Base-by-base conservation (phyloP, 2,329 filamentous ascomycete species). In the Cladosporium sp. region DNA sequence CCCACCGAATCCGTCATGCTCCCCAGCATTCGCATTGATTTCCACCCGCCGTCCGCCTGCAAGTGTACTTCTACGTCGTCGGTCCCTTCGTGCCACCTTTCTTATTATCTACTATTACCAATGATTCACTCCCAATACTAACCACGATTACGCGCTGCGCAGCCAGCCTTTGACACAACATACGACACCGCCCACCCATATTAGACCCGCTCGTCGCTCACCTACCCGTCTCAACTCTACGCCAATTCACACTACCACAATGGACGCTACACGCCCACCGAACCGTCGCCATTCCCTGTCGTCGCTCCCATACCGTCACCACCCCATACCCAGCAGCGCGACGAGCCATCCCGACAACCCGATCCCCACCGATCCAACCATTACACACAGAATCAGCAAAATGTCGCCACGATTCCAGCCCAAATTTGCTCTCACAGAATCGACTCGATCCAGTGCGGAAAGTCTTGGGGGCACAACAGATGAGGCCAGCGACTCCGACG, bases 311-410 rank as follows among this genome's bases (percentile, higher is more conserved):
- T 69, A 70, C 60, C 66, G 64, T 52, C 71, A 73, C 52, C 68
- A 65, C 52, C 68, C 63, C 58, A 73, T 78, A 44, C 76, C 77
- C 32, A 68, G 70, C 57, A 73, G 70, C 37, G 63, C 71, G 3
- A 77, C 75, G 44, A 78, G 76, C 45, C 75, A 78, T 61, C 76
- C 77, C 1, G 61, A 75, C 65, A 74, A 78, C 60, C 76, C 77
- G 1, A 75, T 79, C 17, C 76, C 77, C 42, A 65, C 61, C 39
- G 76, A 78, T 61, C 77, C 77, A 19, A 47, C 48, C 22, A 35
- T 39, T 35, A 34, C 42, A 37, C 50, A 53, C 39, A 53, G 48
- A 34, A 45, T 48, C 28, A 42, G 24, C 36, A 50, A 45, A 35
- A 40, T 57, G 36, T 47, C 56, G 24, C 49, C 56, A 22, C 48